Percentiles rank a stretch among this genome's conserved stretches.
Evolutionary conservation across 1,284 basidiomycete genomes (phyloP).

Genomic region (Sanghuangporus baumii): DNA sequence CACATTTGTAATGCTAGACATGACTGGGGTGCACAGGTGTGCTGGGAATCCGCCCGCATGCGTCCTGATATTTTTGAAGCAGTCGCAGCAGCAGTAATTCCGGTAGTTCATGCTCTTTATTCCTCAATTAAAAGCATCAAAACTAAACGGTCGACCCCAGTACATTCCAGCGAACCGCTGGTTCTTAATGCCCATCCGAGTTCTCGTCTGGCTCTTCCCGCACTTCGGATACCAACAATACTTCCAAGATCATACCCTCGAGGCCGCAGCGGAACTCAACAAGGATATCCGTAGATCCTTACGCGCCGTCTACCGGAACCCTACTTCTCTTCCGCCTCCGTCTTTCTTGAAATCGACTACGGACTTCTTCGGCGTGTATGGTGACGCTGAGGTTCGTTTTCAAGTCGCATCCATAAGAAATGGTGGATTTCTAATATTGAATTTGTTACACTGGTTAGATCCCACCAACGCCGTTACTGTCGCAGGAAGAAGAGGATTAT

Average conservation of each 20-base stretch:
- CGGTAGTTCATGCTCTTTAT: constrained; percentile 34
- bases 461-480: constrained; percentile 53
- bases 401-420: background rate
- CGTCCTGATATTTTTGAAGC: constrained; percentile 56
- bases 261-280: constrained; percentile 48
- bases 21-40: constrained; percentile 65
- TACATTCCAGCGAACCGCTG: constrained; percentile 46
- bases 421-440: background rate
- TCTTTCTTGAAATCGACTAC: constrained; percentile 43
- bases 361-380: constrained; percentile 49
- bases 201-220: constrained; percentile 38
- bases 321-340: constrained; percentile 47
- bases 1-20: constrained; percentile 37
- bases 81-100: constrained; percentile 54
- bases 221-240: constrained; percentile 56
- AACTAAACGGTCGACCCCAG: constrained; percentile 26
- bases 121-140: constrained; percentile 1
- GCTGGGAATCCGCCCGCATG: constrained; percentile 59
- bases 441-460: constrained; percentile 35
- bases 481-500: constrained; percentile 56
- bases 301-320: constrained; percentile 46
- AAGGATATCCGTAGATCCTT: constrained; percentile 47
- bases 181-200: constrained; percentile 38
- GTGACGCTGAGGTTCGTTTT: constrained; percentile 32
- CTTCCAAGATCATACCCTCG: constrained; percentile 44